These are phyloP conservation scores for Adansonia grandidieri DNA, from an alignment of 441 rosid genomes.

Conservation along the genomic window DNA sequence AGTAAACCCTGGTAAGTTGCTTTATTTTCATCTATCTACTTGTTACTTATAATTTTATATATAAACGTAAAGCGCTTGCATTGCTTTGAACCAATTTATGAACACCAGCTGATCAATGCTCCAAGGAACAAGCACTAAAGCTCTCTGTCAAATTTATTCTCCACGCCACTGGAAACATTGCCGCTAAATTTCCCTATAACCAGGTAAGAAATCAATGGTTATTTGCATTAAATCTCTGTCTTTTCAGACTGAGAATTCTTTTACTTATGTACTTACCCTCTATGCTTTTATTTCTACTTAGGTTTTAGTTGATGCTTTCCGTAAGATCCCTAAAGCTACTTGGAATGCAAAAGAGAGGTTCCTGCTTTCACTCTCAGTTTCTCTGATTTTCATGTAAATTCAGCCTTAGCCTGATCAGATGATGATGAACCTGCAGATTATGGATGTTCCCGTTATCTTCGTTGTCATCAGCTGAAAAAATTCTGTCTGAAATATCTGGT, in stretches of 20 bases:
- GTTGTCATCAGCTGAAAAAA: conserved; percentile 67
- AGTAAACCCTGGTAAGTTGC: conserved; percentile 49
- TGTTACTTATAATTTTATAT: background rate
- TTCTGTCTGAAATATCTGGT: conserved; percentile 50
- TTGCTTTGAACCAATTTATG: conserved; percentile 18
- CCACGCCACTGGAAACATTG: conserved; percentile 70
- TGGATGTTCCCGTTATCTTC: conserved; percentile 85
- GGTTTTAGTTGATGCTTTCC: conserved; percentile 77
- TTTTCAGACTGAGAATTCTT: conserved; percentile 1
- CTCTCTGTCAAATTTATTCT: conserved; percentile 65
- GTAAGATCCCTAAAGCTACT: conserved; percentile 76
- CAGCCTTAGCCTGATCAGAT: conserved; percentile 32
- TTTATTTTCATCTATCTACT: conserved; percentile 16
- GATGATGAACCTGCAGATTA: conserved; percentile 53
- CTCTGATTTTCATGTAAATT: conserved; percentile 14
- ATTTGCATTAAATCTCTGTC: background rate
- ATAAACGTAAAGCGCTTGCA: background rate
- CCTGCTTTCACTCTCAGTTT: conserved; percentile 7
- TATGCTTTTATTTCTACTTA: conserved; percentile 33
- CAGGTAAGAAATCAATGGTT: conserved; percentile 41
- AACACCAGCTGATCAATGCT: conserved; percentile 39
- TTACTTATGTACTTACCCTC: conserved; percentile 26
- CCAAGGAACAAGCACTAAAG: conserved; percentile 47
- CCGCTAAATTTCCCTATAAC: conserved; percentile 76
- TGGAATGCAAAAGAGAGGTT: conserved; percentile 98